A percentile compares a stretch with the other conserved stretches of the same genome.
These are phyloP conservation scores for Neobulgaria alba DNA, from an alignment of 2,329 filamentous ascomycete species.

Conservation along the genomic window DNA sequence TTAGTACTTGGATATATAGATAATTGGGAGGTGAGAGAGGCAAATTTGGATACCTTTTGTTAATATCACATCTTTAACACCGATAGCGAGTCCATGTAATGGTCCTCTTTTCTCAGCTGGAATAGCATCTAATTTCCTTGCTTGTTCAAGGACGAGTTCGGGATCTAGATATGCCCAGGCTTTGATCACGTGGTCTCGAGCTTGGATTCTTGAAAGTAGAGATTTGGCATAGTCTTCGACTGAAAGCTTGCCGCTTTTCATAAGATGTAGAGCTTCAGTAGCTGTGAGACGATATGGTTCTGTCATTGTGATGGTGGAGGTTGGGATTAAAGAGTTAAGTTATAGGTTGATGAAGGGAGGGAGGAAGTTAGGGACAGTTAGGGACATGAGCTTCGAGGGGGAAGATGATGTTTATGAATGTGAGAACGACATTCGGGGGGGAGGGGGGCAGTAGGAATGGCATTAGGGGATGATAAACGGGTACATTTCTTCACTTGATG, in stretches of 20 bases:
- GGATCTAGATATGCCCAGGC: constrained; percentile 30
- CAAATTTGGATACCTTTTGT: constrained; percentile 38
- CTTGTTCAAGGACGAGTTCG: constrained; percentile 40
- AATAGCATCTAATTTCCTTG: constrained; percentile 40
- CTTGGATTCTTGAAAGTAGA: background rate
- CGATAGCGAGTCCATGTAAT: constrained; percentile 49
- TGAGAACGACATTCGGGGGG: background rate
- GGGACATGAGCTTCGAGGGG: background rate
- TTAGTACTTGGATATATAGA: no score
- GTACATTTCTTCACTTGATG: background rate
- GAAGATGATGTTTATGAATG: background rate
- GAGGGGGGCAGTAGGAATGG: background rate
- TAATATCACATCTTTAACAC: constrained; percentile 51
- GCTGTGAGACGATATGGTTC: background rate
- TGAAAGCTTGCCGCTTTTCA: background rate
- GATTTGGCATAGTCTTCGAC: background rate
- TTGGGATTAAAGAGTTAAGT: background rate
- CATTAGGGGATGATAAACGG: background rate
- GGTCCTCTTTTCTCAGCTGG: constrained; percentile 41
- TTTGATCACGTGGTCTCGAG: background rate
- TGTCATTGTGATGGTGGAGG: background rate
- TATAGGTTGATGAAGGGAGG: background rate
- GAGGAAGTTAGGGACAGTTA: background rate
- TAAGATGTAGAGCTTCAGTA: background rate
- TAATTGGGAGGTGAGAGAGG: background rate